Base-by-base conservation (phyloP, 2,329 filamentous ascomycete genomes). In the Graphiopsis chlorocephala region DNA sequence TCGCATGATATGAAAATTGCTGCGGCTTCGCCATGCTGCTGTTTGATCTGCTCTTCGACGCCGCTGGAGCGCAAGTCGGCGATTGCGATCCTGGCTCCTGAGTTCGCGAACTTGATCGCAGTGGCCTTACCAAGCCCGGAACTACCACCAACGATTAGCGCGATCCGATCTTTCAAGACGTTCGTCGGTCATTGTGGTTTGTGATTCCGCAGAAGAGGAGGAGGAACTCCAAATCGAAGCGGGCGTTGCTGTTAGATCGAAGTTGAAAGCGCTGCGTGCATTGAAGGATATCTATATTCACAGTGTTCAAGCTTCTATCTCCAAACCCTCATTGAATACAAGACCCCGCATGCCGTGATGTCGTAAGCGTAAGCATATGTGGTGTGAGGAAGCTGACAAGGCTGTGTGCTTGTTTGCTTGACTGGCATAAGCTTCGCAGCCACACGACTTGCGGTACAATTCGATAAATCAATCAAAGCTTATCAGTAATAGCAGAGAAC, bases 61-160 rank as follows among this genome's bases (percentile, higher is more conserved):
- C 66, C 67, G 11, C 25, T 63, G 1, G 68, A 68, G 11, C 66
- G 64, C 25, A 74, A 50, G 58, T 74, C 72, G 3, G 71, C 70
- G 52, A 70, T 69, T 6, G 72, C 64, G 12, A 74, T 53, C 14
- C 65, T 67, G 28, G 72, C 72, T 23, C 72, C 72, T 14, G 67
- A 64, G 31, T 68, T 58, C 6, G 71, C 71, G 48, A 74, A 74
- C 11, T 60, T 61, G 38, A 71, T 35, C 3, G 71, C 72, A n/a
- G 71, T 72, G 7, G 72, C 72, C 42, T 66, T 67, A 17, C 72
- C 72, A 2, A 74, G 59, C 8, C 72, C 72, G 11, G 68, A 70
- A 1, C 70, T 69, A 20, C 66, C 72, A 11, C 72, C 72, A 2
- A 72, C 73, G 23, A 73, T 73, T 29, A 74, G 53, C 2, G 71